Evolutionary conservation across 768 basidiomycete species (phyloP).

Genomic region (Auriscalpium orientale): DNA sequence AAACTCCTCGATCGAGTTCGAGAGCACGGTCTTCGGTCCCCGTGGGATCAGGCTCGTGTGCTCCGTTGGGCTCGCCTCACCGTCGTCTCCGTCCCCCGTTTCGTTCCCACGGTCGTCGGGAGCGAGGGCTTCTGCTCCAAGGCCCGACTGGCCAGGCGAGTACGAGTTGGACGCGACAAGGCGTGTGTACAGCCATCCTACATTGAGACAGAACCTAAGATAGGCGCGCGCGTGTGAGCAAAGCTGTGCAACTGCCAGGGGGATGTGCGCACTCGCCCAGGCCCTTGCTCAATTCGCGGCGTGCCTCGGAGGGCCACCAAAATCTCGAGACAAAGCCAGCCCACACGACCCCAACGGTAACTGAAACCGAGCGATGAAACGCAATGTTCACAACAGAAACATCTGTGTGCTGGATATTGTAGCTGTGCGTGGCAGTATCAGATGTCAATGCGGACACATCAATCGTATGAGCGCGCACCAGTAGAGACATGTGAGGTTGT

Average conservation of each 20-base stretch:
- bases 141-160: slow-evolving; percentile 36
- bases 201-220: slow-evolving; percentile 79
- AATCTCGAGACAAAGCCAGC: slow-evolving; percentile 80
- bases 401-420: slow-evolving; percentile 64
- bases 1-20: slow-evolving; percentile 70
- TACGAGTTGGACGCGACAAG: slow-evolving; percentile 84
- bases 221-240: slow-evolving; percentile 5
- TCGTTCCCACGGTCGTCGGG: too few species aligned
- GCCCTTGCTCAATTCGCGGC: slow-evolving; percentile 76
- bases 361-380: slow-evolving; percentile 68
- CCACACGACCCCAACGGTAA: slow-evolving; percentile 83
- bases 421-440: slow-evolving; percentile 36
- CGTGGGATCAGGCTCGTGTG: slow-evolving; percentile 24
- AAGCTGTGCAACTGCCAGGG: neutral
- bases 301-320: slow-evolving; percentile 95
- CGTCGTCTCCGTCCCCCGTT: slow-evolving; percentile 11
- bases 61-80: slow-evolving; percentile 16
- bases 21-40: slow-evolving; percentile 37
- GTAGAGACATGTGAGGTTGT: slow-evolving; percentile 75
- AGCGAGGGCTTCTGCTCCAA: too few species aligned
- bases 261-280: slow-evolving; percentile 68
- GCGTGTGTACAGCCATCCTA: slow-evolving; percentile 92
- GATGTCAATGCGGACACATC: neutral
- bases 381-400: slow-evolving; percentile 66
- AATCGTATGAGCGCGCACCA: slow-evolving; percentile 18